These are phyloP conservation scores for Papilionanthe hybrid DNA, from an alignment of 116 monocot genomes.

Conservation along the genomic window DNA sequence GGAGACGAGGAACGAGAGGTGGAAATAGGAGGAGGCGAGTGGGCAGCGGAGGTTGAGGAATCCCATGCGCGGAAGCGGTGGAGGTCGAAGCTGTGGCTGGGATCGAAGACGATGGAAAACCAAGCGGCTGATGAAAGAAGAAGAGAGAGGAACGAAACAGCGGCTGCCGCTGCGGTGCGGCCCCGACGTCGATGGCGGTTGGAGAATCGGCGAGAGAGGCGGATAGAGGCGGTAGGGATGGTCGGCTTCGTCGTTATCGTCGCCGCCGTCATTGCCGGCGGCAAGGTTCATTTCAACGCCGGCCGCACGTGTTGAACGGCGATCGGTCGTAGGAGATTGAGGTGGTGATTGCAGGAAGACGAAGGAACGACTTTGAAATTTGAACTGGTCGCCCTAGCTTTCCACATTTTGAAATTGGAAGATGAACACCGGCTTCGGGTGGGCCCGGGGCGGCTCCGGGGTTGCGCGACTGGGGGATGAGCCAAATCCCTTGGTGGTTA, in stretches of 20 bases:
- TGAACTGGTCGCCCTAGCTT: background rate
- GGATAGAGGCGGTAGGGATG: slow-evolving; percentile 7
- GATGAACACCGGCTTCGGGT: too few relatives aligned
- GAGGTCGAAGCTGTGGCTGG: slow-evolving; percentile 19
- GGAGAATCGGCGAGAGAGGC: slow-evolving; percentile 16
- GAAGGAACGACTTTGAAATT: background rate
- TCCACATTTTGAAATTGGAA: background rate
- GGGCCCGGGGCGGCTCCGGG: too few relatives aligned
- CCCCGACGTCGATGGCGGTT: slow-evolving; percentile 18
- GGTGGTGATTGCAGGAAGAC: background rate
- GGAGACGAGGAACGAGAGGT: background rate
- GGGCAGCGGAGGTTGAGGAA: slow-evolving; percentile 17
- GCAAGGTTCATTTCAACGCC: slow-evolving; percentile 15
- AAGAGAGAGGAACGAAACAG: slow-evolving; percentile 15
- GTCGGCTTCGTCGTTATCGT: slow-evolving; percentile 15
- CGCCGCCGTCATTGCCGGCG: slow-evolving; percentile 5
- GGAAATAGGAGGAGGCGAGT: slow-evolving; percentile 3
- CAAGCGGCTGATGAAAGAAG: slow-evolving; percentile 20
- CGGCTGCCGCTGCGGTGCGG: slow-evolving; percentile 14
- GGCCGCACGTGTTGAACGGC: background rate
- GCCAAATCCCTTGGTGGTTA: too few relatives aligned
- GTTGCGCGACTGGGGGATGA: too few relatives aligned
- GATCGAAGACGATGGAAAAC: background rate
- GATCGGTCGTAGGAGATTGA: background rate
- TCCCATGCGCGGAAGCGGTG: slow-evolving; percentile 28